phyloP scores from a whole-genome alignment of 345 rosid genomes.

The Kandelia obovata region DNA sequence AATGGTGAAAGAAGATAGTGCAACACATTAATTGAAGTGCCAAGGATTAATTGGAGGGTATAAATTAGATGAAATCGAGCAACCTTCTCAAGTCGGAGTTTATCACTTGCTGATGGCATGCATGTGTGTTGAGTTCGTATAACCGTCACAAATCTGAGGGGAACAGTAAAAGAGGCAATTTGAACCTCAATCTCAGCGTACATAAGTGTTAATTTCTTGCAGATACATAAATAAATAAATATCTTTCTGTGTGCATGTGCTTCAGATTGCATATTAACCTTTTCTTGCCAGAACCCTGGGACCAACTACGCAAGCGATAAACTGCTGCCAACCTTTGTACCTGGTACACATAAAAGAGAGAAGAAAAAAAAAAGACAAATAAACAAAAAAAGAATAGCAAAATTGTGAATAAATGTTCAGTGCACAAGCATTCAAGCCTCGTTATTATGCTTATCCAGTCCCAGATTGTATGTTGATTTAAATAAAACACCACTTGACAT shows the following conservation, averaged over 20 bases:
- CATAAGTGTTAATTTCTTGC: not conserved
- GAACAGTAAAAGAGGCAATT: slow-evolving; percentile 7
- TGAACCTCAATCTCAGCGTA: slow-evolving; percentile 11
- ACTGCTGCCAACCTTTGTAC: slow-evolving; percentile 71
- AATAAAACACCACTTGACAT: no score
- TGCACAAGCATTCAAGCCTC: not conserved
- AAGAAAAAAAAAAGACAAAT: not conserved
- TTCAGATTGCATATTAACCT: slow-evolving; percentile 30
- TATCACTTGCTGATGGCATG: slow-evolving; percentile 76
- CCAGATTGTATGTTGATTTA: no score
- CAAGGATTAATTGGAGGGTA: slow-evolving; percentile 3
- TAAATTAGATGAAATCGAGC: slow-evolving; percentile 1
- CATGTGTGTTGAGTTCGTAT: slow-evolving; percentile 64
- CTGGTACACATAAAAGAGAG: slow-evolving; percentile 24
- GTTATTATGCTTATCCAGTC: no score
- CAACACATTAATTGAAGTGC: not conserved
- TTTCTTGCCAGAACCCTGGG: slow-evolving; percentile 85
- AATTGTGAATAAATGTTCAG: not conserved
- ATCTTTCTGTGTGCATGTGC: no score
- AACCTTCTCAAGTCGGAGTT: slow-evolving; percentile 76
- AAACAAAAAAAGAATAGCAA: not conserved
- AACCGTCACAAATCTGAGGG: slow-evolving; percentile 71
- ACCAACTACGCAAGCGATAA: slow-evolving; percentile 54
- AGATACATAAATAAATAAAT: not conserved
- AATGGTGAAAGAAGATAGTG: not conserved